Evolutionary conservation across 805 yeast species (phyloP), one percentile per base, ranked within the genome.

Genomic region (Wickerhamomyces queroliae): DNA sequence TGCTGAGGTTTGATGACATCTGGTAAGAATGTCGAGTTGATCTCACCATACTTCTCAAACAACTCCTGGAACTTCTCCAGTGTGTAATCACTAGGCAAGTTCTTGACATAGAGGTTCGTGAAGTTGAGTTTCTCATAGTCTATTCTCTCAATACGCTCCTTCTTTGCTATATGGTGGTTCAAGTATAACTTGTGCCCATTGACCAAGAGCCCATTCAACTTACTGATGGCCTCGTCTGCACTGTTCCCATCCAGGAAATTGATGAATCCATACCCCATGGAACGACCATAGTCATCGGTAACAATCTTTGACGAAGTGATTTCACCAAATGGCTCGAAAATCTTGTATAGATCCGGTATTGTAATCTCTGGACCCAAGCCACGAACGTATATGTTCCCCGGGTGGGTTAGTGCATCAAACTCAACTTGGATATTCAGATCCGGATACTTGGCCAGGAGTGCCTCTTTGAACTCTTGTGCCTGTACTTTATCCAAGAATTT

Each of bases 251-350:
- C 59, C 22, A 66, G 56, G 53, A 69, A 83, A 53, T 81, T 80
- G 22, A 84, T 76, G 59, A 83, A 83, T 7, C 90, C 91, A 53
- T 70, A 76, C 16, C 78, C 74, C 46, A 62, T 66, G n/a, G 72
- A 62, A 19, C 52, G 53, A 11, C 76, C 75, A 42, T 49, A 62
- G 22, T 69, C 72, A 45, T 74, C 72, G 30, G 56, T 52, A 5
- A 74, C 67, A 11, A 74, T 62, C 47, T 74, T 74, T 45, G 76
- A 71, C 10, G 70, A 59, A 10, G 61, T 50, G 18, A 69, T 56
- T 7, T 59, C 58, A 16, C 76, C 76, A 49, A 52, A 69, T 2
- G 59, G 58, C 36, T 50, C 49, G 44, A 70, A 70, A 3, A 68
- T 50, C 16, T 58, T 49, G 38, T 44, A 54, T 17, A 70, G 44